A percentile compares a stretch with the other conserved stretches of the same genome.
Conservation (phyloP, 345 rosid species). For the Salix dunnii region DNA sequence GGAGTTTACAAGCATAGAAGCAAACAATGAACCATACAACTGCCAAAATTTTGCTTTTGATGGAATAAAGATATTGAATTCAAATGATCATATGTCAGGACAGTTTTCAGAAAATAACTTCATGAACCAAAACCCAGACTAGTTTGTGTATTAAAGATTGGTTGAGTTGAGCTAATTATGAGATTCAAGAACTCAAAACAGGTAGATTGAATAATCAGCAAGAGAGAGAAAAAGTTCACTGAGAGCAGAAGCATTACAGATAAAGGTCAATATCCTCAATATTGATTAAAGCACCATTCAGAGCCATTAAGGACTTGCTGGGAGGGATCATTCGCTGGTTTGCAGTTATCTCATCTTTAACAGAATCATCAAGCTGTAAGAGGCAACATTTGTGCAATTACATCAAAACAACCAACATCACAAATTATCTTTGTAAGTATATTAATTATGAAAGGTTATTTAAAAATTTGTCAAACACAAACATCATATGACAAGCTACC, state of each 20-base stretch:
- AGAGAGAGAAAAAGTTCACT: conserved; percentile 3
- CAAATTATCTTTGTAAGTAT: not conserved
- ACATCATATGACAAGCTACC: conserved; percentile 37
- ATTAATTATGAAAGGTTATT: conserved; percentile 8
- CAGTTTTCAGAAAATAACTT: not conserved
- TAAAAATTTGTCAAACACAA: not conserved
- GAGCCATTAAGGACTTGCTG: conserved; percentile 92
- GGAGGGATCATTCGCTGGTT: conserved; percentile 96
- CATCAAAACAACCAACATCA: conserved; percentile 8
- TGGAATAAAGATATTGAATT: conserved; percentile 1
- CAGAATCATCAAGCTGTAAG: conserved; percentile 74
- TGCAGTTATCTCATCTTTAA: conserved; percentile 89
- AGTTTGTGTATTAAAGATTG: too few species aligned
- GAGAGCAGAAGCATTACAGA: conserved; percentile 45
- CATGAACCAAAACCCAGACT: not conserved
- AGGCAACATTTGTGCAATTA: conserved; percentile 12
- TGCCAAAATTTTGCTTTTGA: not conserved
- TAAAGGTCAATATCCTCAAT: conserved; percentile 93
- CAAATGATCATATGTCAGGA: too few species aligned
- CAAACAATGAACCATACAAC: not conserved
- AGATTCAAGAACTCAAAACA: not conserved
- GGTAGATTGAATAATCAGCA: not conserved
- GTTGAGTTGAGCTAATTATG: too few species aligned
- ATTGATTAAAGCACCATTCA: conserved; percentile 94
- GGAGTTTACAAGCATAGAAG: not conserved